phyloP scores from a whole-genome alignment of 2,329 filamentous ascomycete genomes.

The Paecilomyces variotii region DNA sequence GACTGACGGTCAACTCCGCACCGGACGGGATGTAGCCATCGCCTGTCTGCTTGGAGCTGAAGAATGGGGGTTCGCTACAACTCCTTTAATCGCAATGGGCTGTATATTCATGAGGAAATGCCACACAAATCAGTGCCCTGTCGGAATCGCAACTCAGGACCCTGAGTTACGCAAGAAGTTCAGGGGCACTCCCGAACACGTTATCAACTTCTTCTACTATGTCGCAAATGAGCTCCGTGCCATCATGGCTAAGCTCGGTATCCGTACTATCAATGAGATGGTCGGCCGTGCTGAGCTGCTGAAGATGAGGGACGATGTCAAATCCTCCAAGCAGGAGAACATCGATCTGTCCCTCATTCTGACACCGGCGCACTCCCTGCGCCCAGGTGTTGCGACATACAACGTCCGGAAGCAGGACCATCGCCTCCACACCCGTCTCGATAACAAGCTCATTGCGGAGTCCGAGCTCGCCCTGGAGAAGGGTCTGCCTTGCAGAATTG shows the following conservation, averaged over 20 bases:
- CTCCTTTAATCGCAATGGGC: constrained; percentile 91
- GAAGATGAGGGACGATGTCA: constrained; percentile 78
- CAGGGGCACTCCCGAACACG: constrained; percentile 83
- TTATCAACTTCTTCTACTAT: constrained; percentile 99
- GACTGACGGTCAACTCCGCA: constrained; percentile 89
- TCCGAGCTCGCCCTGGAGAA: constrained; percentile 92
- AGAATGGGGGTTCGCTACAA: constrained; percentile 94
- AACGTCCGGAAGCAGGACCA: constrained; percentile 98
- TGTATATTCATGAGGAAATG: constrained; percentile 96
- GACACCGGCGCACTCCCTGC: constrained; percentile 90
- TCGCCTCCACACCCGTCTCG: constrained; percentile 80
- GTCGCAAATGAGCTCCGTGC: constrained; percentile 90
- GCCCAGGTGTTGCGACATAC: constrained; percentile 90
- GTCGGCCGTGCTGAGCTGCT: constrained; percentile 84
- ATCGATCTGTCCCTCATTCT: constrained; percentile 89
- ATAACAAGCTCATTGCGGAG: constrained; percentile 96
- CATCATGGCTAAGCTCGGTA: constrained; percentile 93
- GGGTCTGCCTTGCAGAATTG: constrained; percentile 83
- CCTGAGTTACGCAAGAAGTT: constrained; percentile 94
- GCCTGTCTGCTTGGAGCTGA: constrained; percentile 94
- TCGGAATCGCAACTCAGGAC: constrained; percentile 92
- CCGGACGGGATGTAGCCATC: constrained; percentile 87
- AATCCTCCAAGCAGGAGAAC: constrained; percentile 82
- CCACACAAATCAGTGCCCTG: no score
- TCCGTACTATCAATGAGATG: constrained; percentile 96